Percentiles rank a stretch among this genome's conserved stretches.
These are phyloP conservation scores for Rhizoclosmatium globosum DNA, from an alignment of 192 early-diverging fungal genomes.

Conservation along the genomic window DNA sequence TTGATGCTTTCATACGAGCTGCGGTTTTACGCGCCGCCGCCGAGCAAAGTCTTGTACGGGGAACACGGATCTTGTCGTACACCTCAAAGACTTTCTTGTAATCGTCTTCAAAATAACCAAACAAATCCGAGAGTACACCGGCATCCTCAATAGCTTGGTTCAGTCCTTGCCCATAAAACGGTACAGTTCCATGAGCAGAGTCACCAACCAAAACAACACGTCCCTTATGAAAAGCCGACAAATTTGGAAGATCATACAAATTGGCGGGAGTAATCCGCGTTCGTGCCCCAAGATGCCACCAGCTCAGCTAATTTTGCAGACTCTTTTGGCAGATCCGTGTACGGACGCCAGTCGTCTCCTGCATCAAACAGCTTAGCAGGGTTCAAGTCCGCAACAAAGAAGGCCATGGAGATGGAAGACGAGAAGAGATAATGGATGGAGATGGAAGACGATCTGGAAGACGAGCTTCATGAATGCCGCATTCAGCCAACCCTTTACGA, in stretches of 20 bases:
- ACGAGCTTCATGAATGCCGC: no score
- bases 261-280: constrained; percentile 8
- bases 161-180: constrained; percentile 13
- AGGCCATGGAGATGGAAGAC: no score
- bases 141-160: constrained; percentile 37
- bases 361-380: no score
- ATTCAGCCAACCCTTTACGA: no score
- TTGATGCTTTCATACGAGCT: neutral
- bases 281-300: neutral
- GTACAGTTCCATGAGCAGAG: constrained; percentile 37
- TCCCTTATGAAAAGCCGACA: neutral
- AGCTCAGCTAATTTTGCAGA: neutral
- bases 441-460: no score
- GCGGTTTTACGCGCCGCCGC: constrained; percentile 1
- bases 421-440: no score
- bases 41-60: neutral
- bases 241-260: constrained; percentile 21
- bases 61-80: constrained; percentile 26
- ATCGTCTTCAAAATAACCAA: neutral
- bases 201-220: constrained; percentile 18
- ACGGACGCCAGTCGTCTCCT: neutral
- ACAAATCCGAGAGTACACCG: constrained; percentile 34
- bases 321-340: neutral
- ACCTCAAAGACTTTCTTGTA: constrained; percentile 33
- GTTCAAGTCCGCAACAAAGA: no score